Base-by-base conservation (phyloP, 257 asterid species). In the Gentiana macrophylla region DNA sequence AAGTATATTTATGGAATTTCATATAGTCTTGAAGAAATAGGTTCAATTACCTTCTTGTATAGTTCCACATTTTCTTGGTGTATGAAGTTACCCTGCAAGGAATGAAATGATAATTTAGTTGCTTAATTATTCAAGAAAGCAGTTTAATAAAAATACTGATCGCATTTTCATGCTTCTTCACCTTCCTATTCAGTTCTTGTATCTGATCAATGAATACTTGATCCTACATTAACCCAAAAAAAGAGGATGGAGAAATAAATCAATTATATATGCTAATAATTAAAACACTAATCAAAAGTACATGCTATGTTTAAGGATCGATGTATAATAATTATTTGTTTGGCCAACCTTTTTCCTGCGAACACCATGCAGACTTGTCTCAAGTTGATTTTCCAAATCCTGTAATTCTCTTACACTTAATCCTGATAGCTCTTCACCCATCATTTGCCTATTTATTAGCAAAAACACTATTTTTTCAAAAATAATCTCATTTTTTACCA, bases 391-490 rank as follows among this genome's bases (percentile, higher is more conserved):
- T 71, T 85, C 94, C 73, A 85, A 63, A 70, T 65, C 76, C 57
- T 78, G 86, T 55, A 85, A 71, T 60, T 82, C 94, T 61, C 67
- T 72, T 52, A 82, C 76, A 60, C 63, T 71, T 59, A 85, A 67
- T 70, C 84, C 77, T 57, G 81, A 74, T 70, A 85, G 86, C 60
- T 80, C 84, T 68, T 82, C 86, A 11, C 92, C 94, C 84, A 76
- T 78, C 77, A 85, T 69, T 69, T 76, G 78, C 80, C 92, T 85
- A 72, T 63, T 32, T 36, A 64, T 56, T n/a, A 50, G 63, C 54
- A 50, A 47, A 51, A 57, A 52, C 58, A 10, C 33, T 11, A 55
- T 52, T 67, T 59, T 15, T 15, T 15, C 24, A 15, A 15, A 58
- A 53, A 48, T 37, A 46, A 53, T 12, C 5, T 38, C 4, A 8